A percentile compares a stretch with the other conserved stretches of the same genome.
These are phyloP conservation scores for Cyclotella baltica DNA, from an alignment of 108 stramenopile genomes.

Conservation along the genomic window DNA sequence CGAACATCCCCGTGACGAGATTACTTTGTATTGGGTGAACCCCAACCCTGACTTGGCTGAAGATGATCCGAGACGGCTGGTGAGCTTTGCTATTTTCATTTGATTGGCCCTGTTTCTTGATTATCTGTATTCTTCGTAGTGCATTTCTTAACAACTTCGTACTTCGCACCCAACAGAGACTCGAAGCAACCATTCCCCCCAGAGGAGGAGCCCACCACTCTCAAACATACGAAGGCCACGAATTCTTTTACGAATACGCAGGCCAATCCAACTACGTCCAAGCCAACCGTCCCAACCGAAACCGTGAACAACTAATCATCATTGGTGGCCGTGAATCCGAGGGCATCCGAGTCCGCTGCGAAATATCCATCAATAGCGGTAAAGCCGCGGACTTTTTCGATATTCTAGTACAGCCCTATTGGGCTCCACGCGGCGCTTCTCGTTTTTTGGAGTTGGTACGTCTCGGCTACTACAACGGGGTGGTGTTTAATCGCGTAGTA, in stretches of 20 bases:
- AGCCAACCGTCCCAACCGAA: constrained; percentile 13
- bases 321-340: constrained; percentile 16
- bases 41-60: constrained; percentile 25
- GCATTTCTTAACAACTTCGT: neutral
- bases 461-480: constrained; percentile 65
- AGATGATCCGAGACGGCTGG: constrained; percentile 27
- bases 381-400: constrained; percentile 19
- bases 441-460: constrained; percentile 53
- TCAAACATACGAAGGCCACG: neutral
- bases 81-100: constrained; percentile 8
- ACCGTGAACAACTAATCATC: constrained; percentile 32
- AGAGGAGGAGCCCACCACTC: constrained; percentile 29
- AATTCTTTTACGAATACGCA: constrained; percentile 31
- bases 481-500: constrained; percentile 78
- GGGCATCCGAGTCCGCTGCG: constrained; percentile 37
- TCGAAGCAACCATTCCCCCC: constrained; percentile 25
- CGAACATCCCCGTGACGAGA: constrained; percentile 35
- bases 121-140: neutral
- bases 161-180: neutral
- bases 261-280: constrained; percentile 27
- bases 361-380: constrained; percentile 17
- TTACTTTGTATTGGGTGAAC: constrained; percentile 54
- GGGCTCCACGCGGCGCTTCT: constrained; percentile 49
- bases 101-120: neutral
- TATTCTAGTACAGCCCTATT: constrained; percentile 48